These are phyloP conservation scores for Alternaria sp. DNA, from an alignment of 2,329 filamentous ascomycete genomes.

Conservation along the genomic window DNA sequence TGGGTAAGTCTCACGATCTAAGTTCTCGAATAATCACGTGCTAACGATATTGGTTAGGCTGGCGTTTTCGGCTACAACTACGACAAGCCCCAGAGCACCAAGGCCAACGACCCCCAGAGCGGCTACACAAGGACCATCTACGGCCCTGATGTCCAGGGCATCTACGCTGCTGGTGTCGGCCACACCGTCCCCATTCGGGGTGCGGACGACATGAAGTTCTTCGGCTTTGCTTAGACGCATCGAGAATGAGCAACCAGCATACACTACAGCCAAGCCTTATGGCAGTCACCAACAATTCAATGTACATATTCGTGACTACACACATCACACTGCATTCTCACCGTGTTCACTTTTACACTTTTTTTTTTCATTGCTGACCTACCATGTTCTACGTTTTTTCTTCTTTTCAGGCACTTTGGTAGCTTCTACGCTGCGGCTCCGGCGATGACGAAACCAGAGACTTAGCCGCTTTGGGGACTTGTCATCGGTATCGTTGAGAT, in stretches of 20 bases:
- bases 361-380: background rate
- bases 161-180: slow-evolving; percentile 44
- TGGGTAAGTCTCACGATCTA: slow-evolving; percentile 17
- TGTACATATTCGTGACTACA: background rate
- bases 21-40: background rate
- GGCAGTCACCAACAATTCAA: background rate
- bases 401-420: background rate
- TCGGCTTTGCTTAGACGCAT: slow-evolving; percentile 32
- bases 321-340: background rate
- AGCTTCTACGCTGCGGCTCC: background rate
- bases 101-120: slow-evolving; percentile 37
- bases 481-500: background rate
- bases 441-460: background rate
- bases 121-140: slow-evolving; percentile 41
- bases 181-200: slow-evolving; percentile 45
- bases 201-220: slow-evolving; percentile 44
- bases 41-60: slow-evolving; percentile 5
- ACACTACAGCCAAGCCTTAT: background rate
- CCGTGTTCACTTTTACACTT: background rate
- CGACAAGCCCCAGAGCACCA: slow-evolving; percentile 37
- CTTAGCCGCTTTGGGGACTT: background rate
- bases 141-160: slow-evolving; percentile 43
- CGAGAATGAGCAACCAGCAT: background rate
- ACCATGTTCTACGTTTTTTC: background rate
- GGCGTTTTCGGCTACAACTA: slow-evolving; percentile 44